Evolutionary conservation across 345 rosid genomes (phyloP), one percentile per base, ranked within the genome.

Genomic region (Ceriops tagal): DNA sequence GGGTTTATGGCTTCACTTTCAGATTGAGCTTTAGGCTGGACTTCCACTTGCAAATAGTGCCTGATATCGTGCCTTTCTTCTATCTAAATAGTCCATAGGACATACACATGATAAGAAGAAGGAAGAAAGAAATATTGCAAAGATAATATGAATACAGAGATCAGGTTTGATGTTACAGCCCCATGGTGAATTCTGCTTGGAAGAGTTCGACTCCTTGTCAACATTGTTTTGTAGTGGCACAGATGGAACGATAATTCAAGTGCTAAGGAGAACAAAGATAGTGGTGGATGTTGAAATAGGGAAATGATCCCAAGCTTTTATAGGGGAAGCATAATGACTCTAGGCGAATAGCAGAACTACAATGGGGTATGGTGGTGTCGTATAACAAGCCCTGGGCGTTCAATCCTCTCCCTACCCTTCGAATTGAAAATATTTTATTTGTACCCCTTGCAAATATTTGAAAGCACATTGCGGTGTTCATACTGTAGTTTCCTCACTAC

Each of bases 161-260:
- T 26, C 19, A 39, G 30, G 26, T 10, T n/a, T 15, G 28, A 53
- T 28, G 58, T 65, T 71, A 84, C 88, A 28, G 67, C 69, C 51
- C 83, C 82, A 28, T 79, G 75, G 62, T 83, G 78, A 74, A 83
- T 74, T 79, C 88, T 83, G 68, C 84, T 70, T 0, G 91, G 91
- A 55, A 83, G 77, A 62, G 91, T 87, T 67, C 85, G 77, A 64
- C 88, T 84, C 62, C 91, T 84, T 2, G 83, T 34, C 82, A 86
- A 72, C 91, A 81, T 86, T 43, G 55, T 19, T 57, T 62, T 37
- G 22, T 31, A 64, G 21, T 56, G 68, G 31, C 31, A 68, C 43
- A 53, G 34, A 53, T 13, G 70, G 20, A 22, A 47, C 19, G 35
- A 67, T 52, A 15, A 46, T 15, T 26, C 31, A 53, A 21, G 69